These are phyloP conservation scores for Zasmidium citrigriseum DNA, from an alignment of 2,329 filamentous ascomycete genomes.

Conservation along the genomic window DNA sequence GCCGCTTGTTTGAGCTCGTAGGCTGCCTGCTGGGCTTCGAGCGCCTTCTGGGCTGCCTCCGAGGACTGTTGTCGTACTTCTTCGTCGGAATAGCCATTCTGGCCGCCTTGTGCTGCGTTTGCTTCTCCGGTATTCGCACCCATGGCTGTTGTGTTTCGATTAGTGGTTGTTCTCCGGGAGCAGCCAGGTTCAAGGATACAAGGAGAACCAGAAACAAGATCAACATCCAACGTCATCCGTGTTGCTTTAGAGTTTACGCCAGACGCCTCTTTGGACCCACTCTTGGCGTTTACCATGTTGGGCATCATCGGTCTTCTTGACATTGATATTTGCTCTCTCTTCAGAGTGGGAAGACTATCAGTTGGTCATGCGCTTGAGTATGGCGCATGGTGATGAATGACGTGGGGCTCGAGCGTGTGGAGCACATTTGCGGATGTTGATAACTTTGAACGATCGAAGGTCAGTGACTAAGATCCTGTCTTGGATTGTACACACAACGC, in stretches of 20 bases:
- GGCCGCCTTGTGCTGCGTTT: not conserved
- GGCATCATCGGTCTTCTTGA: not conserved
- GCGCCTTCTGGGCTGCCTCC: conserved; percentile 28
- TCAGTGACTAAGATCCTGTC: conserved; percentile 27
- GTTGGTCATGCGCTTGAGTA: no score
- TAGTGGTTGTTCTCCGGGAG: not conserved
- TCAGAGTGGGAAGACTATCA: no score
- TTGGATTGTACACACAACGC: conserved; percentile 74
- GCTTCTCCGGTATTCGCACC: conserved; percentile 1
- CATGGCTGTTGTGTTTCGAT: not conserved
- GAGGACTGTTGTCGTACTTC: conserved; percentile 30
- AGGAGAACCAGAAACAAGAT: not conserved
- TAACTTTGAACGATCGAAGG: no score
- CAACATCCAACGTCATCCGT: conserved; percentile 1
- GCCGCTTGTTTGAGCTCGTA: conserved; percentile 31
- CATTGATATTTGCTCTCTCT: no score
- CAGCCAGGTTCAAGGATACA: not conserved
- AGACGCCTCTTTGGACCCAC: not conserved
- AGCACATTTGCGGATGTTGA: no score
- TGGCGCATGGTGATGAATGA: no score
- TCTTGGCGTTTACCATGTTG: not conserved
- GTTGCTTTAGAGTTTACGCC: not conserved
- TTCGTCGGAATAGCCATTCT: conserved; percentile 11
- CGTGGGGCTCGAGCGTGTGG: no score
- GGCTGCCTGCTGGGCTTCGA: conserved; percentile 29